Base-by-base conservation (phyloP, 73 alveolate genomes). In the Paramecium primaurelia region DNA sequence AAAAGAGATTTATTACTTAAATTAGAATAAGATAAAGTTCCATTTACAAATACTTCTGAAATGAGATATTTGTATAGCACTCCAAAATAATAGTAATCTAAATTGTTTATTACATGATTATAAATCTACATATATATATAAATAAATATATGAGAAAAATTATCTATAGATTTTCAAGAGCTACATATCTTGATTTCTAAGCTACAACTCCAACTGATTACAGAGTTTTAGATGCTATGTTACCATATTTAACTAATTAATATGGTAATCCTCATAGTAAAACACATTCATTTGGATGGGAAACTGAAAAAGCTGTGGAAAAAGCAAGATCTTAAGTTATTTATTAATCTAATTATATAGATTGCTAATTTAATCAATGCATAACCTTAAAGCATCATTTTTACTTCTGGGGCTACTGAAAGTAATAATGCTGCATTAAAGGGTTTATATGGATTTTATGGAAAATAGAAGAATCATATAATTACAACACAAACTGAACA, bases 321-420 rank as follows among this genome's bases (percentile, higher is more conserved):
- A 83, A 96, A 85, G 97, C 99, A 10, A 91, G 99, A 92, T 59
- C 93, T 36, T 94, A 96, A 92, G 97, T 92, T 12, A 86, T 54
- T 77, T 86, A 87, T 87, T 26, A 86, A 22, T 92, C 69, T 77
- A 71, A 36, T 37, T 14, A 30, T 89, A 77, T 92, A 96, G 54
- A 87, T 97, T 8, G 99, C 99, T 6, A 93, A 59, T 12, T 86
- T 97, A 28, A 96, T 98, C 60, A 96, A 97, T 7, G 98, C 99
- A 3, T 95, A 92, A 54, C 92, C 99, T 59, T 96, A 96, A 93
- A 99, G 99, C 95, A 97, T 99, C 68, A 93, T 98, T 36, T 98
- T 99, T 94, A 99, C 99, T 6, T 96, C 99, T 4, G 99, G 99
- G 8, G 99, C 99, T 6, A 99, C 99, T n/a, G 99, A 99, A 96